phyloP scores from a whole-genome alignment of 225 moss, liverwort and hornwort species.

The Pleurozium schreberi region DNA sequence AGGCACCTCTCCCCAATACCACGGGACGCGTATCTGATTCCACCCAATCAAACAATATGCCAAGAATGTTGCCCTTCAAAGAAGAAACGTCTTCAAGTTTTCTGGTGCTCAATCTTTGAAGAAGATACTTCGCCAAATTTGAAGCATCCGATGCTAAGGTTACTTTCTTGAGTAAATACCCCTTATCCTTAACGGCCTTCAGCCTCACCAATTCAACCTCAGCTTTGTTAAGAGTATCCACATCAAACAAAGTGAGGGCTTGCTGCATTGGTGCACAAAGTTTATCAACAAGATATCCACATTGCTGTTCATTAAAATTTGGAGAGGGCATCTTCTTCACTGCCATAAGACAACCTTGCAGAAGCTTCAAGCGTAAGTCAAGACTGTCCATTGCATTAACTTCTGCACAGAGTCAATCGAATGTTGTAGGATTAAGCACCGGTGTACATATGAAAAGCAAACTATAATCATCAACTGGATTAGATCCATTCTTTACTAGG shows the following conservation, averaged over 20 bases:
- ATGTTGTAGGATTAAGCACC: neutral
- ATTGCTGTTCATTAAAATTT: neutral
- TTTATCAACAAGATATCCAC: neutral
- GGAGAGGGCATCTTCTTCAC: neutral
- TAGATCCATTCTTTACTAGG: neutral
- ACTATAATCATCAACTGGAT: neutral
- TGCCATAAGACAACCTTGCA: neutral
- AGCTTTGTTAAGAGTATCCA: neutral
- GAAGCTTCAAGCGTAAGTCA: fast-evolving
- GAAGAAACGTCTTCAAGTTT: too few species aligned
- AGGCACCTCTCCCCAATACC: neutral
- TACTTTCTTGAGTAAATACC: neutral
- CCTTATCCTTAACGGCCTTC: neutral
- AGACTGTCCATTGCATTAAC: neutral
- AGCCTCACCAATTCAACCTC: neutral
- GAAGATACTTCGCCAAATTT: neutral
- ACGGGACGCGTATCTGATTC: fast-evolving
- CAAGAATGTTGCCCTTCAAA: neutral
- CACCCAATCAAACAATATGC: neutral
- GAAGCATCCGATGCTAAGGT: neutral
- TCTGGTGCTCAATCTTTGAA: too few species aligned
- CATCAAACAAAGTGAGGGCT: neutral
- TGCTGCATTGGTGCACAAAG: neutral
- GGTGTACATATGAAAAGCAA: neutral
- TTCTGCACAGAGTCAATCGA: neutral